Evolutionary conservation across 768 basidiomycete genomes (phyloP), one percentile per base, ranked within the genome.

Genomic region (Lyophyllum decastes): DNA sequence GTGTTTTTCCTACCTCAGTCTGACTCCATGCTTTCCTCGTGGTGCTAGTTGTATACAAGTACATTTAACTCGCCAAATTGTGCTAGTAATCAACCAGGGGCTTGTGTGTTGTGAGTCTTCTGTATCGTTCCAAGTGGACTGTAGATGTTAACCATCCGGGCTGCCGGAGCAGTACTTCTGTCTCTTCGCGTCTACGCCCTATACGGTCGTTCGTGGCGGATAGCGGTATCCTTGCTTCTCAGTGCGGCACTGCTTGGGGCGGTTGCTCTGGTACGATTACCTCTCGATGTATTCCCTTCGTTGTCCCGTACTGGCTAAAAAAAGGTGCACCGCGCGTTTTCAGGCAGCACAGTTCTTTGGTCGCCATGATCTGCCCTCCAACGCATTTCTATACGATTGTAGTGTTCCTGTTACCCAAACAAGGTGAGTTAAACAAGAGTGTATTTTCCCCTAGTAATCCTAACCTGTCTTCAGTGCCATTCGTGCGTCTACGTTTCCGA

Each of bases 171-270:
- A 57, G 55, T 51, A 8, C 40, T 57, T 17, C 27, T 57, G 16
- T 49, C 49, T 8, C 40, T 57, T n/a, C 55, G 55, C 12, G 47
- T 57, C 14, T 57, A 33, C 41, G 55, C 48, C 7, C 27, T 57
- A 2, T 57, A 50, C 27, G 16, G 22, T 11, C 16, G 48, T 11
- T 60, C 59, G 4, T 35, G n/a, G 21, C 45, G 59, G 22, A 21
- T 60, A 41, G 24, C 44, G 16, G 35, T 33, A 46, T 41, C 47
- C n/a, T 41, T 60, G 35, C 17, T 43, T 26, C 22, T 34, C 11
- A 47, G 44, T 17, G 59, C 49, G 19, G 35, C 38, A 19, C 11
- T 51, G 5, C 45, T 55, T 1, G 45, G 45, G 22, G 54, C 49
- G 16, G 38, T 11, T 21, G 19, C 34, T n/a, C 50, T 26, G 8